These are phyloP conservation scores for Lobosporangium transversale DNA, from an alignment of 192 early-diverging fungal genomes.

Conservation along the genomic window DNA sequence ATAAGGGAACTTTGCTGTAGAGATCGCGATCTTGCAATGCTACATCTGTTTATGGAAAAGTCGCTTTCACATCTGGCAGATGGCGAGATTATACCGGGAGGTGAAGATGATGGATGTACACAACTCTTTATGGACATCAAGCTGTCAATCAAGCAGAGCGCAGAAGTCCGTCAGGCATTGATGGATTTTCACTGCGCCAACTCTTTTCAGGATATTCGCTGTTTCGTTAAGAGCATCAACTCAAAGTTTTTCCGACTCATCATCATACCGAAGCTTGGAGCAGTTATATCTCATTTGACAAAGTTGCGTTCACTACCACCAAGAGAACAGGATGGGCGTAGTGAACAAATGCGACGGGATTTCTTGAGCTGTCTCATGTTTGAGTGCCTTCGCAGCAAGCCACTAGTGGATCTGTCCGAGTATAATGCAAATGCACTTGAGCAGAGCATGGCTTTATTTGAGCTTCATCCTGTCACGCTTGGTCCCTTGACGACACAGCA, in stretches of 20 bases:
- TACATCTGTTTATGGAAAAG: slow-evolving; percentile 65
- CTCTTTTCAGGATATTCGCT: slow-evolving; percentile 59
- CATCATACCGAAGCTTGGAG: slow-evolving; percentile 57
- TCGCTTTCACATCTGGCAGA: slow-evolving; percentile 57
- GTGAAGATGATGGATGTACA: slow-evolving; percentile 40
- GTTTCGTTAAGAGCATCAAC: slow-evolving; percentile 66
- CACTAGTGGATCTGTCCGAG: slow-evolving; percentile 28
- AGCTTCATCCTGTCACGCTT: slow-evolving; percentile 25
- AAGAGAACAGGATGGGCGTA: slow-evolving; percentile 8
- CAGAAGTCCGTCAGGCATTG: slow-evolving; percentile 26
- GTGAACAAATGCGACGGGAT: slow-evolving; percentile 7
- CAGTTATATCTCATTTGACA: slow-evolving; percentile 54
- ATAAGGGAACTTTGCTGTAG: slow-evolving; percentile 38
- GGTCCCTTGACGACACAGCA: slow-evolving; percentile 15
- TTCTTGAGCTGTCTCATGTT: slow-evolving; percentile 58
- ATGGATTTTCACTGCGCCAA: slow-evolving; percentile 51
- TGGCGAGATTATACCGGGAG: slow-evolving; percentile 55
- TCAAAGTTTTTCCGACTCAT: slow-evolving; percentile 57
- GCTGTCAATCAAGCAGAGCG: slow-evolving; percentile 40
- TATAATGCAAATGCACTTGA: slow-evolving; percentile 34
- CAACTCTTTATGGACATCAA: slow-evolving; percentile 54
- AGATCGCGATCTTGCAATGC: slow-evolving; percentile 57
- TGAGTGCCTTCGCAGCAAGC: slow-evolving; percentile 61
- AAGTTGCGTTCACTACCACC: slow-evolving; percentile 48
- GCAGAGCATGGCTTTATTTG: slow-evolving; percentile 24